These are phyloP conservation scores for Nectriaceae sp. DNA, from an alignment of 2,329 filamentous ascomycete genomes.

Conservation along the genomic window DNA sequence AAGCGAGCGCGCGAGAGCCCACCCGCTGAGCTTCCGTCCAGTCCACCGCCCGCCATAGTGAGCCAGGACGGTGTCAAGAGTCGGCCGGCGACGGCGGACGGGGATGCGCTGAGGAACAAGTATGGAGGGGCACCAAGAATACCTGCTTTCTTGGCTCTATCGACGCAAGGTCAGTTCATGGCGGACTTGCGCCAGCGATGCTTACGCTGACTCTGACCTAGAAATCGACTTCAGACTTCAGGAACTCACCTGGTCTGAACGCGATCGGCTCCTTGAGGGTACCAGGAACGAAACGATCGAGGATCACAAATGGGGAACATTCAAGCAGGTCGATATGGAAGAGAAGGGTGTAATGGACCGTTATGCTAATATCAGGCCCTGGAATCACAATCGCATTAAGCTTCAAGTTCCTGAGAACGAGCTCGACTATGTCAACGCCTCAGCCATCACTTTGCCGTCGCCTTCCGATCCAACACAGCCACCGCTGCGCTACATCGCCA, in stretches of 20 bases:
- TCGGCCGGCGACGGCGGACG: slow-evolving; percentile 22
- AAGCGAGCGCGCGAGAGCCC: slow-evolving; percentile 50
- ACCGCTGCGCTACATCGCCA: slow-evolving; percentile 77
- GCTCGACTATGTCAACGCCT: slow-evolving; percentile 83
- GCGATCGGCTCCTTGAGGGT: slow-evolving; percentile 46
- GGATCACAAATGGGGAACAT: slow-evolving; percentile 37
- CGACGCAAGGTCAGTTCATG: slow-evolving; percentile 36
- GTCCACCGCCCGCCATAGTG: slow-evolving; percentile 35
- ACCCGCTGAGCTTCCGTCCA: slow-evolving; percentile 32
- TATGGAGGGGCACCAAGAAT: slow-evolving; percentile 25
- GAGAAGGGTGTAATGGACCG: slow-evolving; percentile 63
- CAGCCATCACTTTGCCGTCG: slow-evolving; percentile 62
- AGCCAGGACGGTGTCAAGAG: slow-evolving; percentile 38
- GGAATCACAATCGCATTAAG: slow-evolving; percentile 81
- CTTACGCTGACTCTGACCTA: slow-evolving; percentile 25
- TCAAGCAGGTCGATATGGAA: slow-evolving; percentile 34
- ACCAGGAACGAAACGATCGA: slow-evolving; percentile 36
- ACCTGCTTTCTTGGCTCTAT: slow-evolving; percentile 42
- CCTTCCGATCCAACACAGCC: slow-evolving; percentile 39
- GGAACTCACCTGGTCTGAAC: slow-evolving; percentile 56
- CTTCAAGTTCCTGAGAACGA: slow-evolving; percentile 74
- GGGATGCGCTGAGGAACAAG: slow-evolving; percentile 15
- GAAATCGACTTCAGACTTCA: slow-evolving; percentile 54
- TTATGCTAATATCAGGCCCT: slow-evolving; percentile 88
- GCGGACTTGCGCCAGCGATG: neutral